Evolutionary conservation across 2,329 filamentous ascomycete genomes (phyloP).

Genomic region (Sclerotinia borealis): DNA sequence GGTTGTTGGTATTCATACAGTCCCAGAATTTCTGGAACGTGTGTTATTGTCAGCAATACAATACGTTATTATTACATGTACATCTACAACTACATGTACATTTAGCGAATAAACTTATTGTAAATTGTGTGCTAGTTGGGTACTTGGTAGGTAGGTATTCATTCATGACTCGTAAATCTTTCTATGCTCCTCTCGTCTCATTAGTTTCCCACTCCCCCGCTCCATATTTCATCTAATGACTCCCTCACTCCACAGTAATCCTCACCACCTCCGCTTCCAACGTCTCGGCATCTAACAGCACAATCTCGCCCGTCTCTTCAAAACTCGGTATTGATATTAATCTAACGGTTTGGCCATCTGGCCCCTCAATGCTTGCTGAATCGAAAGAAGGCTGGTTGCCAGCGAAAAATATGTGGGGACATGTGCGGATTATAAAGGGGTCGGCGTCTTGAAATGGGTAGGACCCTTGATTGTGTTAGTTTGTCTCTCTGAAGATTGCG

Average conservation of each 20-base stretch:
- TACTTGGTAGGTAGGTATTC: neutral
- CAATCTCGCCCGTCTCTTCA: conserved; percentile 67
- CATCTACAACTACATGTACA: no score
- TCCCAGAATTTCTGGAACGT: no score
- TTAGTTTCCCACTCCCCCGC: no score
- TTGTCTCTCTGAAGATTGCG: neutral
- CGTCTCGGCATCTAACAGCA: conserved; percentile 81
- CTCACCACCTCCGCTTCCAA: conserved; percentile 46
- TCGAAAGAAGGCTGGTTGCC: conserved; percentile 78
- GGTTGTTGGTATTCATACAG: no score
- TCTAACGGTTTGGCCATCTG: conserved; percentile 63
- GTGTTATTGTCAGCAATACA: no score
- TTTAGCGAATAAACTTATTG: neutral
- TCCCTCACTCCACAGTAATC: conserved; percentile 18
- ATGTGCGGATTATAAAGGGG: conserved; percentile 77
- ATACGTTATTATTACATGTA: no score
- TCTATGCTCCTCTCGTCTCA: no score
- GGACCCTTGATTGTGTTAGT: conserved; percentile 54
- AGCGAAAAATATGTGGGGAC: conserved; percentile 86
- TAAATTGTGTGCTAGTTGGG: no score
- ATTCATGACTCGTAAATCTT: neutral
- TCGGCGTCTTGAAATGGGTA: conserved; percentile 96
- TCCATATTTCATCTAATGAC: neutral
- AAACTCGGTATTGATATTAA: conserved; percentile 83
- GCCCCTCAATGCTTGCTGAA: conserved; percentile 61